Evolutionary conservation across 352 stramenopile species (phyloP).

Genomic region (Peronosclerospora sorghi): DNA sequence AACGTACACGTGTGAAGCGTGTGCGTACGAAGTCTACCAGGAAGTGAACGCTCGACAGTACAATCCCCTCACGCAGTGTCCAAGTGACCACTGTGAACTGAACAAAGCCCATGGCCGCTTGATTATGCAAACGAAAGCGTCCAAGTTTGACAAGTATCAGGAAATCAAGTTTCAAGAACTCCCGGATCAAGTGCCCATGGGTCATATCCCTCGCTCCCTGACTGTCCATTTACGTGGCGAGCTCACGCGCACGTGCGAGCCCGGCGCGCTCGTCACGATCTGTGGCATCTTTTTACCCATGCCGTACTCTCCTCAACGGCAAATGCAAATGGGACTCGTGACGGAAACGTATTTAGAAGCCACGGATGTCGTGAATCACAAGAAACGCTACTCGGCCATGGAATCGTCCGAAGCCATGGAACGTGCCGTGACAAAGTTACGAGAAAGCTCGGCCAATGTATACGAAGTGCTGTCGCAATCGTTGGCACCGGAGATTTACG

Average conservation of each 20-base stretch:
- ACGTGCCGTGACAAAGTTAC: constrained; percentile 51
- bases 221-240: constrained; percentile 89
- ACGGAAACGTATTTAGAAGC: constrained; percentile 96
- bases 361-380: constrained; percentile 93
- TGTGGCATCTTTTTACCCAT: constrained; percentile 93
- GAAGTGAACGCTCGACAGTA: constrained; percentile 90
- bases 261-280: constrained; percentile 95
- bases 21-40: constrained; percentile 96
- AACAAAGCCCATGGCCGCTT: constrained; percentile 77
- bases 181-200: constrained; percentile 93
- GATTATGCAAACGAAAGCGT: constrained; percentile 93
- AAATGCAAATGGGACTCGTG: constrained; percentile 95
- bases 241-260: constrained; percentile 87
- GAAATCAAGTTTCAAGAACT: constrained; percentile 96
- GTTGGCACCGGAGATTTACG: constrained; percentile 99
- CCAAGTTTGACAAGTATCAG: constrained; percentile 99
- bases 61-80: constrained; percentile 88
- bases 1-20: constrained; percentile 96
- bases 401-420: constrained; percentile 81
- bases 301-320: constrained; percentile 85
- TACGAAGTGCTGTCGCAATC: constrained; percentile 91
- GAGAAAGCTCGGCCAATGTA: constrained; percentile 60
- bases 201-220: constrained; percentile 92
- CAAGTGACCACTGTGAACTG: constrained; percentile 77
- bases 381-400: constrained; percentile 94